These are phyloP conservation scores for Diplocarpon mali DNA, from an alignment of 2,329 filamentous ascomycete species.

Conservation along the genomic window DNA sequence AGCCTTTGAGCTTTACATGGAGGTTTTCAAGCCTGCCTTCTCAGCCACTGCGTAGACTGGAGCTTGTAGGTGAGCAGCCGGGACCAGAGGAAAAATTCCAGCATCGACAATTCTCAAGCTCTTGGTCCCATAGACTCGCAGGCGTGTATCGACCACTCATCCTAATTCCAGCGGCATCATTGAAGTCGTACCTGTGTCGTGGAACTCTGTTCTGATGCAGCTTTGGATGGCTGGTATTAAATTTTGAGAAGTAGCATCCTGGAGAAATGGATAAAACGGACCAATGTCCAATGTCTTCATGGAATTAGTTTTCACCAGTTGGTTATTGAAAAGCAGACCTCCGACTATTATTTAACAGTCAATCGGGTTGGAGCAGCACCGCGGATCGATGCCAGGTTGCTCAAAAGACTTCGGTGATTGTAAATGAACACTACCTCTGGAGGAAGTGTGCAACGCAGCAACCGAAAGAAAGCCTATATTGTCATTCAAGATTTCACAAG, in stretches of 20 bases:
- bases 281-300: constrained; percentile 15
- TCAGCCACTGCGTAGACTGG: constrained; percentile 21
- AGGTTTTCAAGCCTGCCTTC: constrained; percentile 9
- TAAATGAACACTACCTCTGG: constrained; percentile 47
- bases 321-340: constrained; percentile 20
- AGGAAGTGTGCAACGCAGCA: constrained; percentile 40
- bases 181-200: constrained; percentile 18
- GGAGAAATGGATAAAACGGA: constrained; percentile 18
- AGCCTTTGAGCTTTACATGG: background rate
- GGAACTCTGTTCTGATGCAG: constrained; percentile 19
- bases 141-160: constrained; percentile 20
- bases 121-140: constrained; percentile 21
- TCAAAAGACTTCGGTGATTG: constrained; percentile 30
- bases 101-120: constrained; percentile 22
- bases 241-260: constrained; percentile 12
- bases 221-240: constrained; percentile 14
- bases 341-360: constrained; percentile 18
- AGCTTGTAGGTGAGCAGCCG: constrained; percentile 17
- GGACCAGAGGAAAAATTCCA: constrained; percentile 19
- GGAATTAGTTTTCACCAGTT: constrained; percentile 15
- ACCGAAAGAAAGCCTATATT: constrained; percentile 19
- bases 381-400: constrained; percentile 36
- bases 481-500: constrained; percentile 20
- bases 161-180: constrained; percentile 19
- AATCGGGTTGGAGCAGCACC: constrained; percentile 20